phyloP scores from a whole-genome alignment of 202 grass and related monocot species.

The Hordeum pubiflorum region DNA sequence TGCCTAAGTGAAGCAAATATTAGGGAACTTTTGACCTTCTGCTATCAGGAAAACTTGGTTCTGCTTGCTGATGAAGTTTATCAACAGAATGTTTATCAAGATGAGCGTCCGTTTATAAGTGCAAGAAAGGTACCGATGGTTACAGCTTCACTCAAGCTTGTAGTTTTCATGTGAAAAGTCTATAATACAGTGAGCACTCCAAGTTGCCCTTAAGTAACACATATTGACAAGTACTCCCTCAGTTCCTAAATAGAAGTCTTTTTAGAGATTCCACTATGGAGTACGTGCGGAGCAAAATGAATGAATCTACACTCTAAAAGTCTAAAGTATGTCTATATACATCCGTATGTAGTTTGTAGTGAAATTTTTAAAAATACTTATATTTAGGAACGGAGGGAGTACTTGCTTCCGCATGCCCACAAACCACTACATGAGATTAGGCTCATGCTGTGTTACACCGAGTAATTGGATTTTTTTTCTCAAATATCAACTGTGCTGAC shows the following conservation, averaged over 20 bases:
- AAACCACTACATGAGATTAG: conserved; percentile 5
- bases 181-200: background rate
- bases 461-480: background rate
- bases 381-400: background rate
- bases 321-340: no score
- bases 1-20: conserved; percentile 85
- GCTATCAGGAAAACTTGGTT: conserved; percentile 75
- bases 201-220: background rate
- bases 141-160: conserved; percentile 1
- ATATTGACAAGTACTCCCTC: background rate
- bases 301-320: no score
- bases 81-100: conserved; percentile 96
- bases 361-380: no score
- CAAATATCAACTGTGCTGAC: background rate
- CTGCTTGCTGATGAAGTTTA: conserved; percentile 99
- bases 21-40: conserved; percentile 78
- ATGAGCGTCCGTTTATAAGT: conserved; percentile 94
- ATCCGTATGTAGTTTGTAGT: no score
- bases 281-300: no score
- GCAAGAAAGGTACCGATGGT: conserved; percentile 60
- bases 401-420: background rate
- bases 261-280: no score
- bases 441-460: background rate
- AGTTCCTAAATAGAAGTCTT: no score
- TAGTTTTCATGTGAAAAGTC: conserved; percentile 7